A percentile compares a stretch with the other conserved stretches of the same genome.
phyloP scores from a whole-genome alignment of 2,329 filamentous ascomycete species.

The Capronia epimyces region DNA sequence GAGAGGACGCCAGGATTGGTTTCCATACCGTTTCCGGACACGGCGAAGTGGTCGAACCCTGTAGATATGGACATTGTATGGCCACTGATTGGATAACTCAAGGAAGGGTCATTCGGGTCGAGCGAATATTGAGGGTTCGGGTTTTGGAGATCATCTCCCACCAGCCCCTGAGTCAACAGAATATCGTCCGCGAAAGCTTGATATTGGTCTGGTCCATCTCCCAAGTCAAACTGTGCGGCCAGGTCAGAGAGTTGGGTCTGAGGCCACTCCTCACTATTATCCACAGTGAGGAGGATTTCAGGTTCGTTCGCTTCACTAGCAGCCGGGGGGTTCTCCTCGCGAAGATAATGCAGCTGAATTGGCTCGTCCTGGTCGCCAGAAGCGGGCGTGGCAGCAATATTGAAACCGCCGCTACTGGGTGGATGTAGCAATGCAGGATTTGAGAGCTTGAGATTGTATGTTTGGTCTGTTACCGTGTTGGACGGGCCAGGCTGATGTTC shows the following conservation, averaged over 20 bases:
- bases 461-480: conserved; percentile 8
- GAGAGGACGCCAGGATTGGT: conserved; percentile 4
- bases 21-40: neutral
- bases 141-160: neutral
- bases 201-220: conserved; percentile 2
- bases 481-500: conserved; percentile 10
- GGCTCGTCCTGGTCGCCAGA: conserved; percentile 4
- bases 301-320: conserved; percentile 3
- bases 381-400: conserved; percentile 5
- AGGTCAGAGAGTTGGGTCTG: neutral
- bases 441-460: conserved; percentile 18
- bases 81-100: conserved; percentile 7
- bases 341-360: conserved; percentile 11
- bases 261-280: conserved; percentile 3
- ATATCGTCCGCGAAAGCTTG: conserved; percentile 4
- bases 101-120: neutral
- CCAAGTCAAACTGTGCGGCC: conserved; percentile 7
- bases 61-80: conserved; percentile 1
- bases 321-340: neutral
- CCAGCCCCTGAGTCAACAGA: neutral
- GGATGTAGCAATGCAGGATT: conserved; percentile 10
- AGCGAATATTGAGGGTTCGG: conserved; percentile 7
- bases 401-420: conserved; percentile 10
- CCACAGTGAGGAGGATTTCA: conserved; percentile 7
- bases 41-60: conserved; percentile 8